Percentiles rank a stretch among this genome's conserved stretches.
These are phyloP conservation scores for Mycena sanguinolenta DNA, from an alignment of 768 basidiomycete species.

Conservation along the genomic window DNA sequence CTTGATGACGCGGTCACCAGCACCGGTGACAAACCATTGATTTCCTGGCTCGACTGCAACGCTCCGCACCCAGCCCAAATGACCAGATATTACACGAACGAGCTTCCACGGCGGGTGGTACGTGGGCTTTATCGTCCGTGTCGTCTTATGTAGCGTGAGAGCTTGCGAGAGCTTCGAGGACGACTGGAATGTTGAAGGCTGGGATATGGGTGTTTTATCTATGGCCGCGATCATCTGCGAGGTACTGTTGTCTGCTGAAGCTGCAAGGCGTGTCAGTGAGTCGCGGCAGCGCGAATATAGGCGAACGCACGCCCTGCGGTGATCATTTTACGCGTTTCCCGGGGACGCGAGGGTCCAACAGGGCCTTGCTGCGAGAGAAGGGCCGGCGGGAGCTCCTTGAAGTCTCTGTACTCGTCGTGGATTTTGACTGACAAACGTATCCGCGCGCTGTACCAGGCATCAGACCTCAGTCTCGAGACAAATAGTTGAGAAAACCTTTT, in stretches of 20 bases:
- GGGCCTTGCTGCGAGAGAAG: constrained; percentile 85
- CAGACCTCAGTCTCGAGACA: no score
- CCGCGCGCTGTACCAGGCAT: constrained; percentile 62
- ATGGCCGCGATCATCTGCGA: constrained; percentile 80
- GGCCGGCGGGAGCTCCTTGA: constrained; percentile 85
- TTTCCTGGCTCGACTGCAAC: constrained; percentile 98
- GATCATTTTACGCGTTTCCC: constrained; percentile 72
- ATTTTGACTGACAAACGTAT: constrained; percentile 88
- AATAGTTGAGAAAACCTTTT: constrained; percentile 61
- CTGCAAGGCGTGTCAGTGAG: constrained; percentile 34
- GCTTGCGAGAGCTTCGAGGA: constrained; percentile 85
- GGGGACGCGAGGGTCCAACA: constrained; percentile 84
- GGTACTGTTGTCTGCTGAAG: constrained; percentile 63
- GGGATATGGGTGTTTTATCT: constrained; percentile 77
- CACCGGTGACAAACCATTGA: constrained; percentile 96
- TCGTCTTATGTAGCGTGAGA: constrained; percentile 92
- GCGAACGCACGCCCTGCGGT: constrained; percentile 74
- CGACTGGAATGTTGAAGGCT: constrained; percentile 79
- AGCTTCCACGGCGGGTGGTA: constrained; percentile 98
- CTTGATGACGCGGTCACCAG: constrained; percentile 98
- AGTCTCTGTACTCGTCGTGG: constrained; percentile 89
- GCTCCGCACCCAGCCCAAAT: constrained; percentile 97
- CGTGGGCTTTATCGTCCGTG: constrained; percentile 92
- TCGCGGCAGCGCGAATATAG: neutral
- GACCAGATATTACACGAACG: constrained; percentile 95